Evolutionary conservation across 176 grass and related monocot genomes (phyloP).

Genomic region (Lolium perenne): DNA sequence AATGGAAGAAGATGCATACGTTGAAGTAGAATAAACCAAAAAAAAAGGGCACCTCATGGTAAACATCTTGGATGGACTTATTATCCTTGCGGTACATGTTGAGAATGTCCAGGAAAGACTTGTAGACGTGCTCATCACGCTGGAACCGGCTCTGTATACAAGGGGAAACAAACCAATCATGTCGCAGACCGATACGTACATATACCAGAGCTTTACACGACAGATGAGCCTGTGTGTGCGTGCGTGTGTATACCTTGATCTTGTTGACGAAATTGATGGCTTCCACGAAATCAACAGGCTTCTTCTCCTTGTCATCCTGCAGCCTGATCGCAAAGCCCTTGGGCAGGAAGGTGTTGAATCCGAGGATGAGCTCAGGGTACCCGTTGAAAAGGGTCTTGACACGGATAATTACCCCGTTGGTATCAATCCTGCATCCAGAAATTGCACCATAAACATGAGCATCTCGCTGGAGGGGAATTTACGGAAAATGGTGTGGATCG

Average conservation of each 20-base stretch:
- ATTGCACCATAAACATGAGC: conserved; percentile 22
- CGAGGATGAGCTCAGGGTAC: conserved; percentile 88
- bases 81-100: conserved; percentile 99
- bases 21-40: not conserved
- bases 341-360: conserved; percentile 96
- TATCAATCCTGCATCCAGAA: conserved; percentile 72
- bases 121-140: conserved; percentile 93
- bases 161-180: not conserved
- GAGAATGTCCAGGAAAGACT: conserved; percentile 96
- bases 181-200: not conserved
- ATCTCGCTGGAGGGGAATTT: not conserved
- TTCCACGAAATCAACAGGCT: conserved; percentile 96
- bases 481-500: not conserved
- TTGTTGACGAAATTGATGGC: conserved; percentile 99
- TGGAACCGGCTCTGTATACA: conserved; percentile 81
- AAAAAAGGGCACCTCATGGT: conserved; percentile 74
- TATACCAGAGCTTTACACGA: not conserved
- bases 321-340: conserved; percentile 99
- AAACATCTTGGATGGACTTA: conserved; percentile 97
- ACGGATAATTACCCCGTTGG: conserved; percentile 89
- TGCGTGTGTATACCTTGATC: conserved; percentile 73
- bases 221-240: conserved; percentile 1
- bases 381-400: conserved; percentile 96
- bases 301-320: conserved; percentile 99
- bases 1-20: not conserved